These are phyloP conservation scores for Anaeromyces robustus DNA, from an alignment of 192 early-diverging fungal species.

Conservation along the genomic window DNA sequence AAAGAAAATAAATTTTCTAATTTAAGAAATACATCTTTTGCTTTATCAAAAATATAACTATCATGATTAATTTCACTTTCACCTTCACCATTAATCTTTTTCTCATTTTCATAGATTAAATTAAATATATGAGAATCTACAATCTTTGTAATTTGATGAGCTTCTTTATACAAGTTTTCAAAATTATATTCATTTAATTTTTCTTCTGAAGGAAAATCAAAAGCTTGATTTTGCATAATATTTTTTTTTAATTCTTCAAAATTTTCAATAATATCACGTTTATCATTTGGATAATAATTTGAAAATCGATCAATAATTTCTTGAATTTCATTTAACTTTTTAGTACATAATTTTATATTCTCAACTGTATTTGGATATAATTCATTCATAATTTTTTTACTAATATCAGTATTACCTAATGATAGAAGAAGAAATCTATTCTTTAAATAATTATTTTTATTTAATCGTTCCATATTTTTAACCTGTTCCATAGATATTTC, in stretches of 20 bases:
- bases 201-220: background rate
- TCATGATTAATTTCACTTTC: background rate
- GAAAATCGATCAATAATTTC: background rate
- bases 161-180: background rate
- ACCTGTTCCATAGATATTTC: background rate
- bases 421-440: background rate
- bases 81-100: background rate
- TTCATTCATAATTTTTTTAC: background rate
- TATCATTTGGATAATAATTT: background rate
- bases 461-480: background rate
- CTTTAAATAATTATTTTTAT: background rate
- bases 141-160: background rate
- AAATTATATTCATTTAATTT: background rate
- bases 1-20: background rate
- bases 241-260: background rate
- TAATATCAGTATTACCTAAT: background rate
- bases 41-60: background rate
- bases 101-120: background rate
- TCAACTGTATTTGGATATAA: background rate
- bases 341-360: background rate
- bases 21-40: background rate
- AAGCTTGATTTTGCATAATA: background rate
- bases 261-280: background rate
- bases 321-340: background rate
- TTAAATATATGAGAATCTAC: background rate